phyloP scores from a whole-genome alignment of 768 basidiomycete genomes.

The Phaeolepiota aurea region DNA sequence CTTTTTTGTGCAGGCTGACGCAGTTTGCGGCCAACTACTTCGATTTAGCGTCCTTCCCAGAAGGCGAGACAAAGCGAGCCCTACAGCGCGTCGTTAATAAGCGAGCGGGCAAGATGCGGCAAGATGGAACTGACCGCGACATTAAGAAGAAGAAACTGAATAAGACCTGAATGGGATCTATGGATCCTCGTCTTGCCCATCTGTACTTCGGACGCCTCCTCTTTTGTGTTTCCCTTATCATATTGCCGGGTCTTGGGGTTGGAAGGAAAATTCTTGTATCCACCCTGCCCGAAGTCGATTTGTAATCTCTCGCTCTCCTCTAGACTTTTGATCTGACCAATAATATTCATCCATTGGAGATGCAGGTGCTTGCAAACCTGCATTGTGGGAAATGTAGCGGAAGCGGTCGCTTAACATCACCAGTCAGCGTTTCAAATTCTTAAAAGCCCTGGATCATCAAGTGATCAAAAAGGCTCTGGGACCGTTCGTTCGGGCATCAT shows the following conservation, averaged over 20 bases:
- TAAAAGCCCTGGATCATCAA: too few species aligned
- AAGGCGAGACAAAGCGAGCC: slow-evolving; percentile 65
- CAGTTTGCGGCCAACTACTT: slow-evolving; percentile 50
- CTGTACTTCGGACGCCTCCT: not conserved
- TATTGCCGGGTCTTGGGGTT: slow-evolving; percentile 53
- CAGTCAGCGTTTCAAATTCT: too few species aligned
- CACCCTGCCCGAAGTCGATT: not conserved
- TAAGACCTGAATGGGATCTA: not conserved
- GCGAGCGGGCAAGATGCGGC: slow-evolving; percentile 31
- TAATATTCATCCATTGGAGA: not conserved
- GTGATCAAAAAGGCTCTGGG: too few species aligned
- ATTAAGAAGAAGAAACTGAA: slow-evolving; percentile 22
- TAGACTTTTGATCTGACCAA: not conserved
- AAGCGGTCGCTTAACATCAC: not conserved
- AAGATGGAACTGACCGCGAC: slow-evolving; percentile 17
- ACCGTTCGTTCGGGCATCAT: too few species aligned
- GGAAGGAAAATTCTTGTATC: slow-evolving; percentile 19
- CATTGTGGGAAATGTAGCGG: not conserved
- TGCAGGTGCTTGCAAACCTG: not conserved
- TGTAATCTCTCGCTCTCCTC: not conserved
- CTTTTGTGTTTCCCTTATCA: not conserved
- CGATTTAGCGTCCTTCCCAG: slow-evolving; percentile 54
- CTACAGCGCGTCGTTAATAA: slow-evolving; percentile 50
- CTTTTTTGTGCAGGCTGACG: slow-evolving; percentile 21
- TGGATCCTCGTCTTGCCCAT: not conserved